These are phyloP conservation scores for Acanthamoeba castellanii DNA, from an alignment of 208 protist genomes.

Conservation along the genomic window DNA sequence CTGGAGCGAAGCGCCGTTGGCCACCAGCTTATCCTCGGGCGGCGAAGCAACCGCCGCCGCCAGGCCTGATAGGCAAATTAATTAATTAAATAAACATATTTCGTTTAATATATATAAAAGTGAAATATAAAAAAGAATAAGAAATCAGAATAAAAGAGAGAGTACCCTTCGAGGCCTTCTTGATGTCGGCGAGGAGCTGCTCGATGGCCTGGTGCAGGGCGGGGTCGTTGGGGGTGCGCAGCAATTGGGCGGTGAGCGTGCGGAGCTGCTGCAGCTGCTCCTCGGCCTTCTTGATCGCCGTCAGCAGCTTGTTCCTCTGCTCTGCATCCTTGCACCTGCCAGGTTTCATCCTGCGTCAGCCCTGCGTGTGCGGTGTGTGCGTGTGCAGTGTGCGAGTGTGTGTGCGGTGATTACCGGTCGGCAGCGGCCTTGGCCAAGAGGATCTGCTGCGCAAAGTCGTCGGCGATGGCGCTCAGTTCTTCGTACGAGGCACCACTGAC, in stretches of 20 bases:
- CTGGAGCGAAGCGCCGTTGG: slow-evolving; percentile 12
- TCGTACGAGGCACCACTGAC: slow-evolving; percentile 6
- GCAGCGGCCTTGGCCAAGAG: slow-evolving; percentile 34
- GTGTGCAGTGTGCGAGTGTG: not conserved
- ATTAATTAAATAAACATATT: too few species aligned
- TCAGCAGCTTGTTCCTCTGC: slow-evolving; percentile 20
- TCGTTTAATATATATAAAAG: too few species aligned
- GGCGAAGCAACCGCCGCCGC: slow-evolving; percentile 24
- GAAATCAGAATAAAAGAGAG: too few species aligned
- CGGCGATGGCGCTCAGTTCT: slow-evolving; percentile 7
- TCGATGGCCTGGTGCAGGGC: slow-evolving; percentile 19
- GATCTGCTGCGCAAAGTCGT: slow-evolving; percentile 62
- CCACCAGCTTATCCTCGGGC: slow-evolving; percentile 30
- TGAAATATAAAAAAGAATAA: too few species aligned
- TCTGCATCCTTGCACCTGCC: slow-evolving; percentile 51
- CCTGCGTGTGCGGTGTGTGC: not conserved
- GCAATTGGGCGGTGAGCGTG: not conserved
- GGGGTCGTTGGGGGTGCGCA: slow-evolving; percentile 59
- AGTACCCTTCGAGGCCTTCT: slow-evolving; percentile 29
- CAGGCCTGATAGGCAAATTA: not conserved
- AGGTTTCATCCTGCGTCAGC: not conserved
- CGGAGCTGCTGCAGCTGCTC: slow-evolving; percentile 46
- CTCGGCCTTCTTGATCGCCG: slow-evolving; percentile 2
- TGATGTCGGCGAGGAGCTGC: slow-evolving; percentile 23
- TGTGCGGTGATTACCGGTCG: not conserved